Percentiles rank a stretch among this genome's conserved stretches.
phyloP scores from a whole-genome alignment of 2,329 filamentous ascomycete genomes.

The Microsporum audouinii region DNA sequence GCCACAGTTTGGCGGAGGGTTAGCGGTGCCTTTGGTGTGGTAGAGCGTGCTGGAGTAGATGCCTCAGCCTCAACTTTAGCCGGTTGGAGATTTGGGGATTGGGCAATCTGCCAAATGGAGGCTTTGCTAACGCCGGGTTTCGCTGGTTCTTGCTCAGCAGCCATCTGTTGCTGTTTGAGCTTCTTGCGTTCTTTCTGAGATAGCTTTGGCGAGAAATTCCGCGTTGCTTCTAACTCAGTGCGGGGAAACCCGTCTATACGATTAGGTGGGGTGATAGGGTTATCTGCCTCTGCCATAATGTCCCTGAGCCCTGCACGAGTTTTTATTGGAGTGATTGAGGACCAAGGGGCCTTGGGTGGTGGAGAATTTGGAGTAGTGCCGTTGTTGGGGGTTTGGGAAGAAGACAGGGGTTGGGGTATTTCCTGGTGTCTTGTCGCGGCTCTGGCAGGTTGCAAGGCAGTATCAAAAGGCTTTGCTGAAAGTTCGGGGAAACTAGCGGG shows the following conservation, averaged over 20 bases:
- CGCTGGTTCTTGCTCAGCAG: conserved; percentile 23
- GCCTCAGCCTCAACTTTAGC: conserved; percentile 3
- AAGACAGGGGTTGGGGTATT: background rate
- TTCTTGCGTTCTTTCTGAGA: conserved; percentile 90
- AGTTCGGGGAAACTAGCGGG: background rate
- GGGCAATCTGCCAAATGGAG: conserved; percentile 50
- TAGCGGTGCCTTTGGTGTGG: conserved; percentile 39
- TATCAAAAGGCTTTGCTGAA: background rate
- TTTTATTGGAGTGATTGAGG: conserved; percentile 42
- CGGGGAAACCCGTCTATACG: conserved; percentile 40
- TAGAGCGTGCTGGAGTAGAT: background rate
- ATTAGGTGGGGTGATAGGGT: conserved; percentile 41
- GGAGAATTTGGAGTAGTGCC: conserved; percentile 14
- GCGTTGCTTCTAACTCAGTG: conserved; percentile 28
- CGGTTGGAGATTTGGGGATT: conserved; percentile 23
- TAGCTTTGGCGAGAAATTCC: conserved; percentile 47
- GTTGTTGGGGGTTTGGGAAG: conserved; percentile 16
- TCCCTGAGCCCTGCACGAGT: conserved; percentile 62
- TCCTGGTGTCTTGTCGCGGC: background rate
- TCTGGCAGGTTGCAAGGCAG: background rate
- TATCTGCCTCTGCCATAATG: conserved; percentile 57
- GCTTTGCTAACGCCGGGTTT: conserved; percentile 31
- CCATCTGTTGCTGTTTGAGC: conserved; percentile 55
- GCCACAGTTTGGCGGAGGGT: conserved; percentile 52
- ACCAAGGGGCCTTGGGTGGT: conserved; percentile 40